These are phyloP conservation scores for Ustilago shanxiensis DNA, from an alignment of 1,284 basidiomycete species.

Conservation along the genomic window DNA sequence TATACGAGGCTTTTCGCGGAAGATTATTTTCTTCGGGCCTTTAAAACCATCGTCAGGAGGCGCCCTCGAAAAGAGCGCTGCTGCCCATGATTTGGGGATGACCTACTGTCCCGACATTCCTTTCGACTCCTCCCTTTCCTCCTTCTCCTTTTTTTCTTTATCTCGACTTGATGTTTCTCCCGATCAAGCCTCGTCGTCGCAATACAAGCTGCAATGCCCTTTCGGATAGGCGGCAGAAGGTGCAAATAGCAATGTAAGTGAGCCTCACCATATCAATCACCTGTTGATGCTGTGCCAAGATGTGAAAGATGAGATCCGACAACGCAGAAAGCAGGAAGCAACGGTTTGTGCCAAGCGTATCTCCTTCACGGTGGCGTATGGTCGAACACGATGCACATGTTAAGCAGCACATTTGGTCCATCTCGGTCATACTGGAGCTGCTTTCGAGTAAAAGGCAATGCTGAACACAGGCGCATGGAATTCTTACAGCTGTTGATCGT, in stretches of 20 bases:
- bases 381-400: slow-evolving; percentile 27
- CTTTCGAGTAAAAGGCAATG: slow-evolving; percentile 54
- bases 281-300: background rate
- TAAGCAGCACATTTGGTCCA: slow-evolving; percentile 16
- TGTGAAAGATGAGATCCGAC: slow-evolving; percentile 7
- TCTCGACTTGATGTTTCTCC: background rate
- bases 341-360: slow-evolving; percentile 9
- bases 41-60: slow-evolving; percentile 62
- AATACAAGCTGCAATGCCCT: background rate
- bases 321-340: slow-evolving; percentile 18
- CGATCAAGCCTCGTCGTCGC: background rate
- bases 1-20: slow-evolving; percentile 40
- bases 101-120: slow-evolving; percentile 53
- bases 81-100: slow-evolving; percentile 60
- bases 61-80: slow-evolving; percentile 41
- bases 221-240: background rate
- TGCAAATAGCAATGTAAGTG: slow-evolving; percentile 21
- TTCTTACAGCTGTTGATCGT: background rate
- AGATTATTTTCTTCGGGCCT: slow-evolving; percentile 44
- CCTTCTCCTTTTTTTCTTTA: background rate
- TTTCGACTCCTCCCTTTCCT: slow-evolving; percentile 1
- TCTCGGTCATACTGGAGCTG: slow-evolving; percentile 5
- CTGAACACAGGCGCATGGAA: slow-evolving; percentile 21
- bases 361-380: background rate
- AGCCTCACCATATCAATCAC: background rate